A percentile compares a stretch with the other conserved stretches of the same genome.
phyloP scores from a whole-genome alignment of 1,284 basidiomycete genomes.

The Cryptococcus wingfieldii region DNA sequence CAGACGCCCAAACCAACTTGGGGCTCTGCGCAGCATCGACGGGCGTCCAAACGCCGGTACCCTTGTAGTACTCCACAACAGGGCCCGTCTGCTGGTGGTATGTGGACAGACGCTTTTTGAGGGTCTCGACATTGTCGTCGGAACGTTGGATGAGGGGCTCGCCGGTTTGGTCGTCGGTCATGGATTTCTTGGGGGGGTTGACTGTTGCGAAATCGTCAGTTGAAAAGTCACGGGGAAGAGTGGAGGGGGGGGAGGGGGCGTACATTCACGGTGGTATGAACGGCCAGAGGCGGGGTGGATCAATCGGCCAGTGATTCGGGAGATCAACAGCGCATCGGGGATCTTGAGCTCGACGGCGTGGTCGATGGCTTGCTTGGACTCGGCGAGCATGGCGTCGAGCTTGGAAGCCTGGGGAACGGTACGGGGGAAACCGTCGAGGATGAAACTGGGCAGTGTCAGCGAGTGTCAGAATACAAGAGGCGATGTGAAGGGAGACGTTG shows the following conservation, averaged over 20 bases:
- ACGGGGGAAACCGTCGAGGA: conserved; percentile 96
- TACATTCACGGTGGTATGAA: conserved; percentile 93
- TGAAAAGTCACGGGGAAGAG: background rate
- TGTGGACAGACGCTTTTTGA: conserved; percentile 78
- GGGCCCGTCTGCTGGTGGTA: conserved; percentile 91
- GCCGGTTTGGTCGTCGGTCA: conserved; percentile 90
- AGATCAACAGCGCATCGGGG: conserved; percentile 91
- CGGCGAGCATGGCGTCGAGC: conserved; percentile 82
- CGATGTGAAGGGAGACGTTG: background rate
- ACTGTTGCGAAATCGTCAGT: conserved; percentile 50
- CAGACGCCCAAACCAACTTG: conserved; percentile 51
- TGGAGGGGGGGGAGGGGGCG: conserved; percentile 46
- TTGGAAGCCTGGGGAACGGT: conserved; percentile 96
- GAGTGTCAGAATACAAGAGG: too few species aligned
- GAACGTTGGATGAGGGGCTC: conserved; percentile 91
- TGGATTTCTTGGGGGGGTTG: conserved; percentile 86
- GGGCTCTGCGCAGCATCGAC: conserved; percentile 93
- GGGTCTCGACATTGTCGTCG: conserved; percentile 88
- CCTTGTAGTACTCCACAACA: conserved; percentile 95
- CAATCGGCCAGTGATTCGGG: conserved; percentile 92
- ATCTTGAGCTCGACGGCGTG: conserved; percentile 89
- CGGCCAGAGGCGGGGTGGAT: conserved; percentile 86
- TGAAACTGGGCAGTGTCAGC: conserved; percentile 62
- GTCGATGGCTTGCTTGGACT: conserved; percentile 81
- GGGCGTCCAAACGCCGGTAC: conserved; percentile 78